Evolutionary conservation across 179 eudicot species (phyloP), one percentile per base, ranked within the genome.

Genomic region (Vitellaria paradoxa): DNA sequence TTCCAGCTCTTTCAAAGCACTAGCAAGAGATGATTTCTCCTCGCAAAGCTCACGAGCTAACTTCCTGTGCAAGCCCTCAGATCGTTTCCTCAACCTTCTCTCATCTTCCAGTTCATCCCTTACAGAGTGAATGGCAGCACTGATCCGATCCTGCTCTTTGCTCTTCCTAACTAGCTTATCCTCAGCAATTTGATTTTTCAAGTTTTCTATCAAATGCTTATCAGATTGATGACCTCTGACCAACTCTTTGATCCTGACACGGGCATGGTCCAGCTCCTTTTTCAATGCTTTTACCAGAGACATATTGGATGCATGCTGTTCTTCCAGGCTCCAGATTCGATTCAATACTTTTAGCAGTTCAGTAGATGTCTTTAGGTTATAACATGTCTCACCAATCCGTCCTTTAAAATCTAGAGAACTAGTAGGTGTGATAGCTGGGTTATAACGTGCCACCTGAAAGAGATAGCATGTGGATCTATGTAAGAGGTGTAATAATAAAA

Each of bases 281-380:
- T 93, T 96, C 71, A 90, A 76, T 23, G 93, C 91, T 85, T 89
- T 93, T 63, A 93, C 91, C 11, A 93, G 84, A 20, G 94, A 77
- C 76, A 85, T 81, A 74, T 93, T 96, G 52, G 97, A 83, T 40
- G 89, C 83, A 65, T 96, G 96, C 73, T 93, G 98, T 81, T 96
- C 98, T 86, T 96, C 99, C 5, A 96, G 89, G 72, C 85, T 90
- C 98, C 99, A 96, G 71, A 95, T 95, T 60, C 99, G 89, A 62
- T 95, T 95, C 77, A 95, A 76, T 37, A 95, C 99, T 85, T 92
- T 96, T 53, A 96, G 88, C 14, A 96, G 86, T 70, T 96, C 96
- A 6, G 98, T 88, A 21, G 99, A 93, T 78, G 99, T 93, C 87
- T 91, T 93, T 57, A 96, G 84, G 82, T 90, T 84, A 71, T 88